These are phyloP conservation scores for Vishniacozyma victoriae DNA, from an alignment of 768 basidiomycete genomes.

Conservation along the genomic window DNA sequence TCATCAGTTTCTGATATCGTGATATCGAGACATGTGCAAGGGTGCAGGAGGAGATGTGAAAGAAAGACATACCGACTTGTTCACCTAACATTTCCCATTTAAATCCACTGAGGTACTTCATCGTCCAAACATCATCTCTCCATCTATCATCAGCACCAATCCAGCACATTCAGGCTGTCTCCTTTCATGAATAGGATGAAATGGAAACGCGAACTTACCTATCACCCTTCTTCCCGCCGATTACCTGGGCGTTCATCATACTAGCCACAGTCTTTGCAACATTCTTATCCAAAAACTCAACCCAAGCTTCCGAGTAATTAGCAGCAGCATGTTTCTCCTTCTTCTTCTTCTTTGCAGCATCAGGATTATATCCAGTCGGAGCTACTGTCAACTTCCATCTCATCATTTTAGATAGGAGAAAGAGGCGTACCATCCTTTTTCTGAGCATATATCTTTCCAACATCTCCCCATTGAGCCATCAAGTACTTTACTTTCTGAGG, in stretches of 20 bases:
- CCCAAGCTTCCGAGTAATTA: slow-evolving; percentile 95
- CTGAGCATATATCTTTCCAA: slow-evolving; percentile 87
- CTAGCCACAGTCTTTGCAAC: slow-evolving; percentile 83
- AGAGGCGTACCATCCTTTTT: slow-evolving; percentile 64
- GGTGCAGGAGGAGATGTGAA: background rate
- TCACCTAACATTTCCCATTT: slow-evolving; percentile 99
- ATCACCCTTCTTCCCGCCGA: slow-evolving; percentile 57
- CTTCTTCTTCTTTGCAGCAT: slow-evolving; percentile 12
- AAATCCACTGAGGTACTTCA: slow-evolving; percentile 96
- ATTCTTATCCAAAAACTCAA: slow-evolving; percentile 92
- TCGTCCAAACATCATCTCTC: slow-evolving; percentile 98
- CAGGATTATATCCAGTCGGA: slow-evolving; percentile 46
- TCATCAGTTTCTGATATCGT: too few species aligned
- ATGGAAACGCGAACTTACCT: slow-evolving; percentile 10
- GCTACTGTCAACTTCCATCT: slow-evolving; percentile 51
- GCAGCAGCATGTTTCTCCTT: slow-evolving; percentile 85
- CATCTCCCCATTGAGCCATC: slow-evolving; percentile 79
- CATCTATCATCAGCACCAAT: slow-evolving; percentile 54
- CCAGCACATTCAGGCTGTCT: background rate
- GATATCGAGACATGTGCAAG: too few species aligned
- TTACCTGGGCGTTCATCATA: slow-evolving; percentile 92
- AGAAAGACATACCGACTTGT: slow-evolving; percentile 74
- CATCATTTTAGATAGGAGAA: background rate
- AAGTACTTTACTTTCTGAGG: slow-evolving; percentile 92
- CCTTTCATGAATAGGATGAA: background rate